These are phyloP conservation scores for Apiotrichum porosum DNA, from an alignment of 1,284 basidiomycete species.

Conservation along the genomic window DNA sequence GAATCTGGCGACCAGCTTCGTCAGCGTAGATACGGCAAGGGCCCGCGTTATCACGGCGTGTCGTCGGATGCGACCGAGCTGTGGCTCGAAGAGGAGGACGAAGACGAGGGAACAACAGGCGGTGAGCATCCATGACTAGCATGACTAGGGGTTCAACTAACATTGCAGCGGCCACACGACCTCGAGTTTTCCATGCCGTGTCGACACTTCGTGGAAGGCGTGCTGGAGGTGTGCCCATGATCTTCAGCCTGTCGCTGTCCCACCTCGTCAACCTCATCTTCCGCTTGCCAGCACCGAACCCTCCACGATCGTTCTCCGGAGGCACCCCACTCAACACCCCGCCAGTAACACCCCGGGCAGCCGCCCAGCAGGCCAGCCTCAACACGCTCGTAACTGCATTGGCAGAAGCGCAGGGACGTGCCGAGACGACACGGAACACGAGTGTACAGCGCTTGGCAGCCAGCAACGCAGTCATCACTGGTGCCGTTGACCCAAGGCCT, in stretches of 20 bases:
- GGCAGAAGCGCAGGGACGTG: constrained; percentile 1
- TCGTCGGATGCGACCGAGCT: constrained; percentile 16
- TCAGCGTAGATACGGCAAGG: constrained; percentile 14
- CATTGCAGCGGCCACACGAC: neutral
- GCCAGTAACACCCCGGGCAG: constrained; percentile 5
- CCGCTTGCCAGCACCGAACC: constrained; percentile 26
- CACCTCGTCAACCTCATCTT: constrained; percentile 31
- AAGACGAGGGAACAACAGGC: constrained; percentile 1
- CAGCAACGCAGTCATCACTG: neutral
- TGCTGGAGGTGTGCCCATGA: constrained; percentile 26
- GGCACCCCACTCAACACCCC: constrained; percentile 30
- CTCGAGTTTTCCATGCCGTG: neutral
- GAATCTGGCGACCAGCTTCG: constrained; percentile 18
- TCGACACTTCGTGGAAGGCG: constrained; percentile 8
- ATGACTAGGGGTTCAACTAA: neutral
- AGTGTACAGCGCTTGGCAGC: constrained; percentile 1
- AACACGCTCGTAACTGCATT: neutral
- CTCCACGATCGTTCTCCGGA: constrained; percentile 26
- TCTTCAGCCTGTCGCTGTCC: constrained; percentile 28
- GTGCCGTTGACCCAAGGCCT: neutral
- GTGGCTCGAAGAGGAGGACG: constrained; percentile 32
- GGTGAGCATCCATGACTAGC: neutral
- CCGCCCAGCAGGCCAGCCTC: neutral
- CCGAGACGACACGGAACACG: neutral
- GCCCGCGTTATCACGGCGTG: constrained; percentile 18